Evolutionary conservation across 108 stramenopile species (phyloP).

Genomic region (Nannochloropsis oceanica): DNA sequence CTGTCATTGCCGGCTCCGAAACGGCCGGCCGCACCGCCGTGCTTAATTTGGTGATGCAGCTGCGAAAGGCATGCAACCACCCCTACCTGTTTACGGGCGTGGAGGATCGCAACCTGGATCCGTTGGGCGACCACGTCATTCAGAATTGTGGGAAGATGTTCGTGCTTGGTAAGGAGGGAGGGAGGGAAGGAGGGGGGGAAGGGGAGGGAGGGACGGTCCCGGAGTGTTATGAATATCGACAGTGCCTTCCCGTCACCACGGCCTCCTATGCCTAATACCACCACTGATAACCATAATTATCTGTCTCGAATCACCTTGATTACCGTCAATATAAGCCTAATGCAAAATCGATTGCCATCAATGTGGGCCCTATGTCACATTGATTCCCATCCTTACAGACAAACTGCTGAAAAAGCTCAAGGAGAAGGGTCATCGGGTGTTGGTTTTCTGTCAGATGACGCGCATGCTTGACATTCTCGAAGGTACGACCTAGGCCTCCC

Average conservation of each 20-base stretch:
- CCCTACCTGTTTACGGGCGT: conserved; percentile 95
- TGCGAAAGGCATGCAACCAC: conserved; percentile 96
- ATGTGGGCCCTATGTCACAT: neutral
- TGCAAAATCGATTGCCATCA: neutral
- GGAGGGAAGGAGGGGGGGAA: neutral
- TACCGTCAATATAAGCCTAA: neutral
- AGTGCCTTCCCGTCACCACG: no score
- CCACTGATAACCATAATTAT: neutral
- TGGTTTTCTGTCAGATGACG: conserved; percentile 97
- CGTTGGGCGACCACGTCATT: conserved; percentile 30
- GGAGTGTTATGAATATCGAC: neutral
- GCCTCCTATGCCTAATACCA: no score
- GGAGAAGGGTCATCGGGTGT: conserved; percentile 70
- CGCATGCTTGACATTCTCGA: conserved; percentile 66
- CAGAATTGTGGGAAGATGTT: conserved; percentile 34
- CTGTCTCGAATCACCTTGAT: neutral
- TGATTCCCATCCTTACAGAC: conserved; percentile 1
- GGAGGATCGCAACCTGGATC: conserved; percentile 51
- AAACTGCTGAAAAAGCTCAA: conserved; percentile 34
- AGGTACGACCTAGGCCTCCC: neutral
- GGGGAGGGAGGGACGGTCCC: neutral
- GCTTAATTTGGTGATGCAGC: conserved; percentile 86
- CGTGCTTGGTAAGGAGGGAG: conserved; percentile 22
- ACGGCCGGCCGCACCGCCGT: conserved; percentile 63
- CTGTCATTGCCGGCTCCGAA: conserved; percentile 50